Evolutionary conservation across 805 yeast genomes (phyloP).

Genomic region (Candida railenensis): DNA sequence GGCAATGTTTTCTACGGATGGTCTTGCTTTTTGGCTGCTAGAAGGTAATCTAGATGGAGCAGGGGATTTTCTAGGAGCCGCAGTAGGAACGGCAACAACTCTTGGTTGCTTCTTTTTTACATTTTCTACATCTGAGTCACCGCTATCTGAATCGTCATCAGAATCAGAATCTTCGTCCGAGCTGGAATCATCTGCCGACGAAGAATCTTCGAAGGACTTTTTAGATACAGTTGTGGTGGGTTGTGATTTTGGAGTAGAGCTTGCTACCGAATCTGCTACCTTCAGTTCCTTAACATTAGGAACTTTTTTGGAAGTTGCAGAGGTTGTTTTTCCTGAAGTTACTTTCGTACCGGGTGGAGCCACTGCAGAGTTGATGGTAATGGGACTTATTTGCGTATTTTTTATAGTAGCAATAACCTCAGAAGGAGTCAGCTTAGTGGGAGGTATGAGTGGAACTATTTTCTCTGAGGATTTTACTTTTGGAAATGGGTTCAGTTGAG

Average conservation of each 20-base stretch:
- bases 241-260: background rate
- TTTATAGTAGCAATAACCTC: too few relatives aligned
- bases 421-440: too few relatives aligned
- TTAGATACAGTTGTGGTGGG: conserved; percentile 6
- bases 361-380: background rate
- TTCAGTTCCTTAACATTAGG: background rate
- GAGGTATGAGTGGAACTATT: too few relatives aligned
- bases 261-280: background rate
- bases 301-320: background rate
- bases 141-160: conserved; percentile 1
- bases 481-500: background rate
- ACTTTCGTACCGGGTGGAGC: background rate
- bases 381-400: background rate
- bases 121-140: conserved; percentile 1
- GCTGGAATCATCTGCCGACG: conserved; percentile 10
- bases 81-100: conserved; percentile 4
- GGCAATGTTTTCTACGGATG: conserved; percentile 2
- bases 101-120: conserved; percentile 6
- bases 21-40: background rate
- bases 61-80: conserved; percentile 1
- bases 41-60: conserved; percentile 3
- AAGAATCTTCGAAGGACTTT: conserved; percentile 13
- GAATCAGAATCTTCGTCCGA: conserved; percentile 6
- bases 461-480: too few relatives aligned
- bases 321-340: conserved; percentile 1